These are phyloP conservation scores for Labyrinthula sp. DNA, from an alignment of 352 stramenopile species.

Conservation along the genomic window DNA sequence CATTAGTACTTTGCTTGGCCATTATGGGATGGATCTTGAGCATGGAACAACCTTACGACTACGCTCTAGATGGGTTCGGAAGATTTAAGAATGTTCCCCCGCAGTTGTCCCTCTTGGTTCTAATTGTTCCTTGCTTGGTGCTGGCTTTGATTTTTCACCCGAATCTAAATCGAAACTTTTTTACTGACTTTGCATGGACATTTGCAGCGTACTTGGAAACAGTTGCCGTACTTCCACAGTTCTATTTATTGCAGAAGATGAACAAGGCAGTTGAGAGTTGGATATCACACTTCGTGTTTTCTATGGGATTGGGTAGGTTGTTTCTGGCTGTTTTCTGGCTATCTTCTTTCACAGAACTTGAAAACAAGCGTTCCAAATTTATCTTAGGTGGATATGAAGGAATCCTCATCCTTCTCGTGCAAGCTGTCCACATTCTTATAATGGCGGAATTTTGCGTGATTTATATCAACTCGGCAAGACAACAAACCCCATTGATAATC, in stretches of 20 bases:
- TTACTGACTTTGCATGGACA: slow-evolving; percentile 84
- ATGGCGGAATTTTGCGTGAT: slow-evolving; percentile 98
- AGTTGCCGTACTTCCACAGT: slow-evolving; percentile 81
- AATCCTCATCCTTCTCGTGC: slow-evolving; percentile 79
- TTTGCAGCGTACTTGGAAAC: slow-evolving; percentile 94
- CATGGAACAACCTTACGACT: slow-evolving; percentile 83
- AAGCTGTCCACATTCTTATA: slow-evolving; percentile 89
- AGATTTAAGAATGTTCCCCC: slow-evolving; percentile 40
- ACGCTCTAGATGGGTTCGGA: slow-evolving; percentile 81
- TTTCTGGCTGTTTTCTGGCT: slow-evolving; percentile 95
- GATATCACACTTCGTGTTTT: slow-evolving; percentile 29
- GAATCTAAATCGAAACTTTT: slow-evolving; percentile 80
- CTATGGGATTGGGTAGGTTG: slow-evolving; percentile 55
- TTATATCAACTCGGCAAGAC: slow-evolving; percentile 64
- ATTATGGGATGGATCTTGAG: slow-evolving; percentile 66
- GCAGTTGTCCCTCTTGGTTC: slow-evolving; percentile 41
- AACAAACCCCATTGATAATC: slow-evolving; percentile 17
- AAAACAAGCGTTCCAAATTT: slow-evolving; percentile 49
- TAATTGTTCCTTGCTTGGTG: slow-evolving; percentile 43
- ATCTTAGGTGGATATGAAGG: slow-evolving; percentile 25
- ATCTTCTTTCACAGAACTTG: slow-evolving; percentile 90
- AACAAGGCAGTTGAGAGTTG: slow-evolving; percentile 30
- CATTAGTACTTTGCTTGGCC: slow-evolving; percentile 59
- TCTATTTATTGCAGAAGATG: slow-evolving; percentile 94
- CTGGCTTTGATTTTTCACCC: slow-evolving; percentile 69